These are phyloP conservation scores for Cyclostephanos tholiformis DNA, from an alignment of 108 stramenopile species.

Conservation along the genomic window DNA sequence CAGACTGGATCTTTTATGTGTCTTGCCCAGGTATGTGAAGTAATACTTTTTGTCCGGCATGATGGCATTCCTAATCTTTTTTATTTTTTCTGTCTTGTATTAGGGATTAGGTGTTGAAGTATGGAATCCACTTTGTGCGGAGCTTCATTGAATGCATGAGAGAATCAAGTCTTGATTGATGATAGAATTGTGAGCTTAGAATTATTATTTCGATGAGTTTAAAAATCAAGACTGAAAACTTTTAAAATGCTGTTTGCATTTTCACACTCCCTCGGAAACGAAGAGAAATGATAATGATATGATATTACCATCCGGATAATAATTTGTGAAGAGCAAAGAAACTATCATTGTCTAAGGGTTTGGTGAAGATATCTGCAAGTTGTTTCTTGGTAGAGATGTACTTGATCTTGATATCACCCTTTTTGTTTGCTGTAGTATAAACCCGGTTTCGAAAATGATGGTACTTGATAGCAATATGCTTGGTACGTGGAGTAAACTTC, in stretches of 20 bases:
- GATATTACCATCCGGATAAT: not conserved
- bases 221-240: too few species aligned
- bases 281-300: not conserved
- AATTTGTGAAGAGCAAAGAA: not conserved
- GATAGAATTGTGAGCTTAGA: too few species aligned
- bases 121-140: too few species aligned
- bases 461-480: not conserved
- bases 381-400: slow-evolving; percentile 28
- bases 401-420: slow-evolving; percentile 13
- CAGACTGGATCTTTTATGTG: too few species aligned
- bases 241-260: not conserved
- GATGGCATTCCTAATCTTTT: too few species aligned
- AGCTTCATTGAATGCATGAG: too few species aligned
- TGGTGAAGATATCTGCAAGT: slow-evolving; percentile 40
- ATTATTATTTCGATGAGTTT: too few species aligned
- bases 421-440: not conserved
- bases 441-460: not conserved
- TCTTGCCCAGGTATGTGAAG: too few species aligned
- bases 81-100: too few species aligned
- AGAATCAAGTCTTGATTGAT: too few species aligned
- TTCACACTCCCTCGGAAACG: slow-evolving; percentile 1
- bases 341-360: slow-evolving; percentile 4
- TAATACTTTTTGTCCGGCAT: too few species aligned
- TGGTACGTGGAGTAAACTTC: slow-evolving; percentile 1
- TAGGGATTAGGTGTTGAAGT: too few species aligned